A percentile compares a stretch with the other conserved stretches of the same genome.
These are phyloP conservation scores for Psilocybe subaeruginosa DNA, from an alignment of 768 basidiomycete species.

Conservation along the genomic window DNA sequence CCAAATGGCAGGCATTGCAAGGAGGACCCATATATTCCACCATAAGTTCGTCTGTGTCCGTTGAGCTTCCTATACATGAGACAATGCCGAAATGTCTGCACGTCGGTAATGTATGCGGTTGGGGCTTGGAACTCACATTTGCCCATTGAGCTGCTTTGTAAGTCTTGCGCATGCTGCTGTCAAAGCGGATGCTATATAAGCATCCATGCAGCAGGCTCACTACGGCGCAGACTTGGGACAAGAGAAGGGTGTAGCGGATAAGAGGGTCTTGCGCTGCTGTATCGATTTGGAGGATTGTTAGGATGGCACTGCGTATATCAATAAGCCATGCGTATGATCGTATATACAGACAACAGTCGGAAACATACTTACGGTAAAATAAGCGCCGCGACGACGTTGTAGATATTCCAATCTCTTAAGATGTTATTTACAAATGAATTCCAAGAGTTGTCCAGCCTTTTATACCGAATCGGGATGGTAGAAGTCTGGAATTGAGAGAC, in stretches of 20 bases:
- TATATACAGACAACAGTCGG: background rate
- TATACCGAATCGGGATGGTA: constrained; percentile 6
- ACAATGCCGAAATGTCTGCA: no score
- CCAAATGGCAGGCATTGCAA: constrained; percentile 68
- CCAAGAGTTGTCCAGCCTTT: constrained; percentile 39
- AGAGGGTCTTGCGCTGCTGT: constrained; percentile 51
- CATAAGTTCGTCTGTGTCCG: constrained; percentile 27
- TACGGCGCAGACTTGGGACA: constrained; percentile 59
- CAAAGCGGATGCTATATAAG: constrained; percentile 61
- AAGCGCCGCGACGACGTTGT: constrained; percentile 30
- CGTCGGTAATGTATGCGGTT: no score
- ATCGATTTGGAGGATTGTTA: constrained; percentile 35
- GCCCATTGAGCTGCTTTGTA: constrained; percentile 65
- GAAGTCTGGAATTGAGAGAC: background rate
- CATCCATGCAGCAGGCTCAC: constrained; percentile 65
- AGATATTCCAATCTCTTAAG: constrained; percentile 30
- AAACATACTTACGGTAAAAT: constrained; percentile 23
- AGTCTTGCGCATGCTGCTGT: constrained; percentile 61
- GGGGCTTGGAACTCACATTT: constrained; percentile 25
- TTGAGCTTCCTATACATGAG: constrained; percentile 50
- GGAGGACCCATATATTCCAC: constrained; percentile 73
- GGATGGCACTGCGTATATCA: constrained; percentile 27
- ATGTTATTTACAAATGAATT: constrained; percentile 28
- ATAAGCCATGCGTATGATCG: background rate
- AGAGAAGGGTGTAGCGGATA: constrained; percentile 54